These are phyloP conservation scores for Tubosaeta sp. DNA, from an alignment of 768 basidiomycete species.

Conservation along the genomic window DNA sequence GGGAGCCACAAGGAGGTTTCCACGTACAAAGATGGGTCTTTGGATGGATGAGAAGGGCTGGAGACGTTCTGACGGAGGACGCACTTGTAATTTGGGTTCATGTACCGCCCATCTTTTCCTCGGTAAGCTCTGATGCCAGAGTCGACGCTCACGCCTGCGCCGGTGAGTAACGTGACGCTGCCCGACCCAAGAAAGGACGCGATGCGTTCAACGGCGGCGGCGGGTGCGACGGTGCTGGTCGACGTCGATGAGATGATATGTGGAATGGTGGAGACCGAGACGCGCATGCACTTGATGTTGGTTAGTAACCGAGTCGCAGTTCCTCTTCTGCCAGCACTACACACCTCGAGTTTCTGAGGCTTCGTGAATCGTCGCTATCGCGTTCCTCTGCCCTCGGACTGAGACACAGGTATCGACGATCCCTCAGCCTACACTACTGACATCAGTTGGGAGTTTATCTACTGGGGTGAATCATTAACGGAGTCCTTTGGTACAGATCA, in stretches of 20 bases:
- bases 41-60: conserved; percentile 16
- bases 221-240: conserved; percentile 36
- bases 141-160: conserved; percentile 94
- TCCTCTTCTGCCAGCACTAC: too few relatives aligned
- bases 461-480: too few relatives aligned
- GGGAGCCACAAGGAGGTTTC: neutral
- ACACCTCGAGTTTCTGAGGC: too few relatives aligned
- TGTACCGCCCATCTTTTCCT: conserved; percentile 78
- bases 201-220: conserved; percentile 58
- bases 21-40: conserved; percentile 56
- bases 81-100: conserved; percentile 88
- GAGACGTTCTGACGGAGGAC: conserved; percentile 10
- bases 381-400: too few relatives aligned
- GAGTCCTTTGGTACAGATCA: too few relatives aligned
- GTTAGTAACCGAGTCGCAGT: too few relatives aligned
- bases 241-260: conserved; percentile 40
- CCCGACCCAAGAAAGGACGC: conserved; percentile 64
- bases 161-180: conserved; percentile 74
- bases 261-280: conserved; percentile 77
- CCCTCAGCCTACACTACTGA: too few relatives aligned
- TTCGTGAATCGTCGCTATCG: too few relatives aligned
- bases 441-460: too few relatives aligned
- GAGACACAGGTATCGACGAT: too few relatives aligned
- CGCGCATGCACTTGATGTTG: too few relatives aligned
- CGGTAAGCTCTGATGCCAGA: conserved; percentile 95